Evolutionary conservation across 208 protist genomes (phyloP).

Genomic region (Vickermania ingenoplastis): DNA sequence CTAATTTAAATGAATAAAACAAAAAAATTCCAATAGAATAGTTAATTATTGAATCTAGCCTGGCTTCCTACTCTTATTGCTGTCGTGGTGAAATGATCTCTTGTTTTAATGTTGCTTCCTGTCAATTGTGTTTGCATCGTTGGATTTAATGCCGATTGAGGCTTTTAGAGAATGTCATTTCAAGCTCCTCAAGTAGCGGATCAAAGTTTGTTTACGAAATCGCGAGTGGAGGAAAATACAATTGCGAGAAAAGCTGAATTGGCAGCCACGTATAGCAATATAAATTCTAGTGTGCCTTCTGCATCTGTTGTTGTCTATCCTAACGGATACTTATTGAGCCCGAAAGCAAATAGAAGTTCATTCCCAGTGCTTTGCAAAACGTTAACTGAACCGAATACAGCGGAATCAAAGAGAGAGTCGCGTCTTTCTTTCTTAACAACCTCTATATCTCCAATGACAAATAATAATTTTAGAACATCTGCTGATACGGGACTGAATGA

Average conservation of each 20-base stretch:
- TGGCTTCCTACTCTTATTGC: too few species aligned
- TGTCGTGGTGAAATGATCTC: too few species aligned
- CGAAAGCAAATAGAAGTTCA: neutral
- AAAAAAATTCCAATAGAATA: too few species aligned
- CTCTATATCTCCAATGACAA: conserved; percentile 1
- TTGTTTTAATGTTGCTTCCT: neutral
- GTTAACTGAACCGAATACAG: neutral
- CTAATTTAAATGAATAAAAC: too few species aligned
- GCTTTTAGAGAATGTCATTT: neutral
- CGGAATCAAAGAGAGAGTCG: neutral
- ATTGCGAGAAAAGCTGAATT: neutral
- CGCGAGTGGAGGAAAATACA: neutral
- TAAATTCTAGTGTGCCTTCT: neutral
- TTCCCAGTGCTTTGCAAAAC: neutral
- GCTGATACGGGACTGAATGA: neutral
- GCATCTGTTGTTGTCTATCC: neutral
- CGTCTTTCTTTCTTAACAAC: neutral
- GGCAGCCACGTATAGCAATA: neutral
- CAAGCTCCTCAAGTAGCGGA: neutral
- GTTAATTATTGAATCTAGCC: too few species aligned
- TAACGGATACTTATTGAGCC: neutral
- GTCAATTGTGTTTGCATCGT: neutral
- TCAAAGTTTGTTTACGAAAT: neutral
- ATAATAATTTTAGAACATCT: neutral
- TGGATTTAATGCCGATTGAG: neutral